Percentiles rank a stretch among this genome's conserved stretches.
These are phyloP conservation scores for Talaromyces islandicus DNA, from an alignment of 2,329 filamentous ascomycete genomes.

Conservation along the genomic window DNA sequence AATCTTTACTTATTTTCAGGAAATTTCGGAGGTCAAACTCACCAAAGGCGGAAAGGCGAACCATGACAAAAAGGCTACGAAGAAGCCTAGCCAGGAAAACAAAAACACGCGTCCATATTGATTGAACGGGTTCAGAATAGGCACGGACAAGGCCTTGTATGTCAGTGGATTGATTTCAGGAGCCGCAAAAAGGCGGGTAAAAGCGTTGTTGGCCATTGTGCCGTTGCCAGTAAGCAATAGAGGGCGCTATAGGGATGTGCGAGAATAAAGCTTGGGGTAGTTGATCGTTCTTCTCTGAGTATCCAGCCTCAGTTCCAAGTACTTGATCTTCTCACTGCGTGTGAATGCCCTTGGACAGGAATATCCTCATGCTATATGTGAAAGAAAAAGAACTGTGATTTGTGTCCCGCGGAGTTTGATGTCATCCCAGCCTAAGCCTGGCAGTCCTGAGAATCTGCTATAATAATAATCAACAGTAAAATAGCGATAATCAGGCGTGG, in stretches of 20 bases:
- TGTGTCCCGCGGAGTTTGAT: not conserved
- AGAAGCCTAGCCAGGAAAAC: slow-evolving; percentile 82
- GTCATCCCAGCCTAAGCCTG: not conserved
- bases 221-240: not conserved
- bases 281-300: not conserved
- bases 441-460: not conserved
- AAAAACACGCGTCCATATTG: slow-evolving; percentile 82
- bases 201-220: slow-evolving; percentile 17
- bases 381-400: not conserved
- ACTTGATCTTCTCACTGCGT: not conserved
- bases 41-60: slow-evolving; percentile 85
- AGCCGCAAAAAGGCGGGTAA: slow-evolving; percentile 32
- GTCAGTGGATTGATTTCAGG: slow-evolving; percentile 80
- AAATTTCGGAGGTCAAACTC: slow-evolving; percentile 25
- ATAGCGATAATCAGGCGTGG: not conserved
- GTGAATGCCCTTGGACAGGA: not conserved
- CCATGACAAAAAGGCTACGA: slow-evolving; percentile 83
- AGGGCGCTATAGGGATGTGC: not conserved
- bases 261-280: not conserved
- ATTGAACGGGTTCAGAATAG: slow-evolving; percentile 70
- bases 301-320: not conserved
- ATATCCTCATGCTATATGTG: not conserved
- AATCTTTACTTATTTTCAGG: not conserved
- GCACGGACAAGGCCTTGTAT: slow-evolving; percentile 73
- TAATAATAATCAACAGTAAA: not conserved